Evolutionary conservation across 257 asterid genomes (phyloP), one percentile per base, ranked within the genome.

Genomic region (Solanum piurae): DNA sequence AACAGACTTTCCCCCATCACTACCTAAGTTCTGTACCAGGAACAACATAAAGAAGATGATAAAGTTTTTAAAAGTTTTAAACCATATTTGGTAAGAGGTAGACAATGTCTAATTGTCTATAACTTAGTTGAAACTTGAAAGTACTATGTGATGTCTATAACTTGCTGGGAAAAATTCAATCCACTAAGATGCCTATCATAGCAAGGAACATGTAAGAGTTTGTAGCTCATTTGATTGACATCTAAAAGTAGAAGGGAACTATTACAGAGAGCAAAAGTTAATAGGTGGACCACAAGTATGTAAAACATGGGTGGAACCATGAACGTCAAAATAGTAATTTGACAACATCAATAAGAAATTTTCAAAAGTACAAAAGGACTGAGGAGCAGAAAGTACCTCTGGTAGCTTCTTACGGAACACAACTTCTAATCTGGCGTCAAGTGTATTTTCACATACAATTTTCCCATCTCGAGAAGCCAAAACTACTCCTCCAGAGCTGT

Each of bases 381-480:
- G 79, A 37, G 23, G 25, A 49, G 42, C 8, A 75, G 52, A 79
- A 83, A 42, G 88, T 91, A 94, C 98, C 98, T 94, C 98, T 18
- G 96, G 98, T 88, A 94, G 89, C 69, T 94, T 94, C 79, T 93
- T 93, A 89, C 92, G 98, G 90, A 94, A 93, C 23, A 89, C 94
- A 71, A 95, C 97, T 62, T 95, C 97, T 90, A 95, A 90, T 91
- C 98, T 91, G 80, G 98, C 96, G 86, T 95, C 97, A 82, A 95
- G 94, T 89, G 94, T 92, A 91, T 95, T 95, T 94, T 95, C 98
- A 62, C 89, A 92, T 89, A 95, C 97, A 86, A 95, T 95, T 82
- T 93, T 95, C 75, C 98, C 98, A 87, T 95, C 98, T 75, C 94
- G 89, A 34, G 98, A 95, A 86, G 98, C 98, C 93, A 95, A 77